Evolutionary conservation across 108 stramenopile genomes (phyloP).

Genomic region (Fragilaria radians): DNA sequence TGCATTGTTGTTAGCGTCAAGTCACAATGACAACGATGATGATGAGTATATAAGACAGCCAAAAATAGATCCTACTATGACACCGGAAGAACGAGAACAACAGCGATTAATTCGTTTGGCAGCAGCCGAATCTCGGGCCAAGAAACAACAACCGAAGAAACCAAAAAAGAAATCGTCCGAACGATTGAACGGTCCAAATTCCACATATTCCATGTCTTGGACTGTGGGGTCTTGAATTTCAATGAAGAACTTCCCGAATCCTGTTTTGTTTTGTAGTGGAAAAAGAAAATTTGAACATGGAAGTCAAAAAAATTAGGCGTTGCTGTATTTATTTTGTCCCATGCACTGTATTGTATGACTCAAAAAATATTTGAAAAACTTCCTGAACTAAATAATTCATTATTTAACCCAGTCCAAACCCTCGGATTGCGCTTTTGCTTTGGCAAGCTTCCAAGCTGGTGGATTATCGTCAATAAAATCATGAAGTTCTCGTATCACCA

Average conservation of each 20-base stretch:
- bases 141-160: slow-evolving; percentile 24
- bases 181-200: slow-evolving; percentile 43
- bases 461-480: slow-evolving; percentile 91
- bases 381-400: neutral
- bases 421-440: slow-evolving; percentile 70
- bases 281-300: neutral
- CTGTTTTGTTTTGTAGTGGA: neutral
- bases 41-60: slow-evolving; percentile 23
- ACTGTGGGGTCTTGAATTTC: slow-evolving; percentile 9
- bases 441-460: slow-evolving; percentile 76
- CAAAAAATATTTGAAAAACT: neutral
- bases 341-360: neutral
- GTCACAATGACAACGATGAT: slow-evolving; percentile 4
- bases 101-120: slow-evolving; percentile 32
- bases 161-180: slow-evolving; percentile 19
- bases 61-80: slow-evolving; percentile 29
- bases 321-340: neutral
- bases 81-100: slow-evolving; percentile 31
- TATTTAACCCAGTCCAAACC: slow-evolving; percentile 83
- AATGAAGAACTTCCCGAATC: too few species aligned
- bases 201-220: slow-evolving; percentile 47
- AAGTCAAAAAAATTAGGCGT: neutral
- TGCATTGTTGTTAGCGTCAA: neutral
- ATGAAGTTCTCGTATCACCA: slow-evolving; percentile 55
- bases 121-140: slow-evolving; percentile 30